Base-by-base conservation (phyloP, 352 stramenopile species). In the Phytopythium sindhum region DNA sequence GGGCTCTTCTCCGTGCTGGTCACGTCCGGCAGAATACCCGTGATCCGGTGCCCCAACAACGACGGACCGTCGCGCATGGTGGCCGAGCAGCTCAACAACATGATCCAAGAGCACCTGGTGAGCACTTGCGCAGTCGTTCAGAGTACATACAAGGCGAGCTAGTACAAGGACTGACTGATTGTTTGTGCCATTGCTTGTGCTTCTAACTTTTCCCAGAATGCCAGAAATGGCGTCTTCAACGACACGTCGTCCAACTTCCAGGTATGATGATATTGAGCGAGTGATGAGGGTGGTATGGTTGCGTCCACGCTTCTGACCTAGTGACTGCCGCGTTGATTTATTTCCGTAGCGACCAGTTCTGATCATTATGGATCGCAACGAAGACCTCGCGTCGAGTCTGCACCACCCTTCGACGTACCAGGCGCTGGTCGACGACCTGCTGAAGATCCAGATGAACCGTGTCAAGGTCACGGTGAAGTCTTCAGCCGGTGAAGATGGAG, bases 361-460 rank as follows among this genome's bases (percentile, higher is more conserved):
- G 60, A 95, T 99, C 42, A 95, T 99, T 60, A 87, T 99, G 77
- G 96, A 99, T 74, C 96, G 97, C 17, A 98, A 98, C 69, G 90
- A 97, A 74, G 97, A 99, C 74, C 79, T 99, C 26, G 87, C 97
- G 23, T 97, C 95, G 45, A 93, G 92, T 55, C 78, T 99, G 51
- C 88, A 98, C 70, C 97, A 99, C 69, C 95, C 91, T 8, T 98
- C 92, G 39, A 94, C 88, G n/a, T 96, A 97, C 61, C 86, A 95
- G 64, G 95, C 96, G 28, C 79, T 99, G 17, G 92, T 99, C 26
- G 95, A 99, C 70, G 97, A 55, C n/a, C 26, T 55, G 8, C 48
- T 55, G 6, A 58, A 58, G 31, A 58, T 58, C 52, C 86, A 93
- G 35, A 88, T 98, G 61, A 99, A 99, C 69, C 92, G 96, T 21